Evolutionary conservation across 768 basidiomycete genomes (phyloP), one percentile per base, ranked within the genome.

Genomic region (Kondoa subrosea): DNA sequence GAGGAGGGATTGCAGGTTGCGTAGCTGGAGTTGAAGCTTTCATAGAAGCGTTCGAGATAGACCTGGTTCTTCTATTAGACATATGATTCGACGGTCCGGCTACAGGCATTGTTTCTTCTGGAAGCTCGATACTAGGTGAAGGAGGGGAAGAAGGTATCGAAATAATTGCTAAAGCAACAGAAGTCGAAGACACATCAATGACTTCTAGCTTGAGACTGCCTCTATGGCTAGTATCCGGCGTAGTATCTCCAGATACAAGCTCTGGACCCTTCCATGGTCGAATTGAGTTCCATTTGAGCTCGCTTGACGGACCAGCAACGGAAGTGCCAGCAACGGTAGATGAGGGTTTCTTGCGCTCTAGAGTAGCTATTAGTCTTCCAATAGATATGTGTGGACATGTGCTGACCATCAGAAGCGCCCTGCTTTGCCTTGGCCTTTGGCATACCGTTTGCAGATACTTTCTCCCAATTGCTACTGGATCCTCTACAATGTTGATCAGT

Each of bases 161-260:
- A 8, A 50, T 21, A 21, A 50, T 50, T 21, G 69, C 66, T 8
- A 69, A 34, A 21, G 69, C 66, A 2, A 69, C 69, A n/a, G 69
- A 57, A 2, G 69, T 69, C 1, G 69, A 69, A 57, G 57, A 68
- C 40, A 69, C 66, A 63, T 69, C 69, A 25, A 66, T 33, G 21
- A 69, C 69, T 60, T 69, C 67, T 16, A 69, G 66, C 32, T 65
- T 59, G 31, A 64, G 12, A 26, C 62, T 16, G 27, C 27, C 62
- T 8, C 40, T 50, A 21, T 50, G 8, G 40, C 40, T 50, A 25
- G 58, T 14, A 60, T 25, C 58, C 58, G 58, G 15, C 58, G 29
- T 60, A 50, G 40, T 21, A 8, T 50, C 40, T 21, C 21, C 40
- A 21, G 8, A 8, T 50, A 21, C 40, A 50, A 21, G 40, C 8